A percentile compares a stretch with the other conserved stretches of the same genome.
Evolutionary conservation across 345 rosid genomes (phyloP).

Genomic region (Lepidium africanum): DNA sequence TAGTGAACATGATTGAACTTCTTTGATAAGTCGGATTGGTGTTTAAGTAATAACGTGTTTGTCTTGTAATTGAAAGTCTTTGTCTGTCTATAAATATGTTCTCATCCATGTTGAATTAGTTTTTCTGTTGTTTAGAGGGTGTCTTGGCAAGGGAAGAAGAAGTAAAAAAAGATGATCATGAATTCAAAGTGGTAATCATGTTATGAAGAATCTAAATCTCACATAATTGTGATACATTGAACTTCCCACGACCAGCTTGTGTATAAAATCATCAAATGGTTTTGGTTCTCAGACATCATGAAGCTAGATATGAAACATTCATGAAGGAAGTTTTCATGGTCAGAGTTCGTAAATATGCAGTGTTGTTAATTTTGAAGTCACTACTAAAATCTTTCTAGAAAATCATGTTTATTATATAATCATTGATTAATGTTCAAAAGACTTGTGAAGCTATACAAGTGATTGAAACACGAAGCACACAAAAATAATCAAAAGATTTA

Average conservation of each 20-base stretch:
- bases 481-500: no score
- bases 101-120: no score
- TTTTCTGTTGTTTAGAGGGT: conserved; percentile 89
- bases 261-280: not conserved
- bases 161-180: conserved; percentile 61
- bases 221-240: conserved; percentile 57
- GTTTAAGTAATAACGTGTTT: not conserved
- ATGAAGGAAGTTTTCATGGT: conserved; percentile 39
- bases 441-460: no score
- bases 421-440: no score
- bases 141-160: conserved; percentile 98
- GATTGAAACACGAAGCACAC: no score
- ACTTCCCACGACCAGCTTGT: conserved; percentile 51
- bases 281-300: conserved; percentile 20
- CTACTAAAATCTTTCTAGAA: no score
- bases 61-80: not conserved
- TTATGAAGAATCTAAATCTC: conserved; percentile 44
- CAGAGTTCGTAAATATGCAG: no score
- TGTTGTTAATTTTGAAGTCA: no score
- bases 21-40: not conserved
- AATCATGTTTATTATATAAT: no score
- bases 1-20: not conserved
- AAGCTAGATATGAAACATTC: conserved; percentile 42
- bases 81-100: not conserved
- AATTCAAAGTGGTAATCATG: conserved; percentile 26